Base-by-base conservation (phyloP, 495 filamentous ascomycete species). In the Podospora tetraspora region DNA sequence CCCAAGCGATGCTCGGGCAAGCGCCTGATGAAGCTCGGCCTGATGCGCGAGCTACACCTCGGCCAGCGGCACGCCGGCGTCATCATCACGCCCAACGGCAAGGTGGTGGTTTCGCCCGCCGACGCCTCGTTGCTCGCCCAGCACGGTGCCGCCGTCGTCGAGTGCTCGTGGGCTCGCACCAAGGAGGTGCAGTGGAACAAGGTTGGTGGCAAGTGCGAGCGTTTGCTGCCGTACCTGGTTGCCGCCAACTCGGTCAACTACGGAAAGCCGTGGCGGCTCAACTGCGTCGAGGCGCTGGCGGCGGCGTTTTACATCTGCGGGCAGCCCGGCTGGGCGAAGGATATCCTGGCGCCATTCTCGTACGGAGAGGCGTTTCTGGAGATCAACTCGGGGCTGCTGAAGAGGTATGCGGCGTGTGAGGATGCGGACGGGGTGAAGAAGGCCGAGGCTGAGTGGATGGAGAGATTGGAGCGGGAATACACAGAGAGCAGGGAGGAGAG, bases 181-280 rank as follows among this genome's bases (percentile, higher is more conserved):
- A 85, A 89, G 29, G 95, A 99, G 79, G 90, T 99, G 2, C 93
- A 94, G 32, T 98, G 92, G 87, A 81, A 82, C 19, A 90, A 91
- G 68, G 96, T 98, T 66, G 95, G 96, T 32, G 95, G 95, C n/a
- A 94, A 91, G 79, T 94, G 92, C 77, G 94, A 98, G 82, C 83
- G 94, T 68, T 78, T 97, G 82, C 85, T 99, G 25, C 95, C 95
- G 0, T 99, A 99, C 76, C 87, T 99, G 13, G 92, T 99, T 63
- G 95, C 95, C 21, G 96, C 95, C 58, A 99, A 99, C 75, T 90
- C 91, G 2, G 95, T 97, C 75, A 99, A 99, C 81, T 99, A 98
- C 79, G 95, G 95, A 16, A 90, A 92, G 73, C 95, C 95, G 21
- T 95, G 92, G 90, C 84, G 93, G 64, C 78, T 99, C 57, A 99